Evolutionary conservation across 331 rosid genomes (phyloP), one percentile per base, ranked within the genome.

Genomic region (Saraca asoca): DNA sequence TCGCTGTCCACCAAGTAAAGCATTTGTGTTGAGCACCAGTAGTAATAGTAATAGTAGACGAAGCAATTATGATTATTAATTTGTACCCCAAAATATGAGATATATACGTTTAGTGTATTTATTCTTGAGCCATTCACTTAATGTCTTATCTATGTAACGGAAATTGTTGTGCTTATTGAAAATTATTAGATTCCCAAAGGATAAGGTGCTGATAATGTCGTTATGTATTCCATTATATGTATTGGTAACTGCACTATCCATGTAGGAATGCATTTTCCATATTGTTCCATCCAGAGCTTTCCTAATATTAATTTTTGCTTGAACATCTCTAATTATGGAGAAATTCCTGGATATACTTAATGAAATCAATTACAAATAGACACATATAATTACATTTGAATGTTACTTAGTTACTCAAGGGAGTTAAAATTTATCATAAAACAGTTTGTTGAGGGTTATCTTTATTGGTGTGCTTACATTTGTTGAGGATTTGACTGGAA

Each of bases 41-140:
- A 37, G 41, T 39, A 39, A 9, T 39, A 39, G 43, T 39, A 39
- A 1, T 8, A 39, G 10, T 18, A 29, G 45, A 50, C 24, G 33
- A 42, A 57, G 74, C 51, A 58, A 59, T 35, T 14, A 35, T 61
- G 35, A 43, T 43, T 45, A 15, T 50, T 39, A 39, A 39, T 39
- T 33, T 59, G 79, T 51, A 31, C 12, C 7, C 41, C 31, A 24
- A 37, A 37, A 6, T 37, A 6, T 29, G 50, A 57, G 46, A 48
- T 65, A 2, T 48, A 7, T 61, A 8, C 39, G 46, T 58, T 33
- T 17, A 15, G 63, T 51, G 15, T 57, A 37, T 48, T 62, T 50
- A 49, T 78, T 62, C n/a, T 33, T 66, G 46, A 72, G 37, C 59
- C 77, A 46, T 78, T 67, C 70, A 39, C 59, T 62, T 64, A 16